Evolutionary conservation across 305 asterid species (phyloP), one percentile per base, ranked within the genome.

Genomic region (Plantago lanceolata): DNA sequence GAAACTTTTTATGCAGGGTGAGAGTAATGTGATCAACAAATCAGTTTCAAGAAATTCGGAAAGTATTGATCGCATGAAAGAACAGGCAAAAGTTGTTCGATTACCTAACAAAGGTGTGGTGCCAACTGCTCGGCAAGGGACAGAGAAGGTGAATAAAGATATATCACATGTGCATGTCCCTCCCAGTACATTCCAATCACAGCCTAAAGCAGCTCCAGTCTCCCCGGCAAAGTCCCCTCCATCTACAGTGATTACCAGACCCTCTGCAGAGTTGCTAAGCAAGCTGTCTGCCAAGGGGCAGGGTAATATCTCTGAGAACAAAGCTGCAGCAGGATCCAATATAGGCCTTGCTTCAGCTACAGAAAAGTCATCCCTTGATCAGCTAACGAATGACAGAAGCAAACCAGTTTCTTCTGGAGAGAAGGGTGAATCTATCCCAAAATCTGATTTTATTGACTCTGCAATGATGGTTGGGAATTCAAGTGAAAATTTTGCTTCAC

Each of bases 191-290:
- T 65, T 45, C 71, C 81, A 71, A 62, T 50, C 75, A 47, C 80
- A 75, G 45, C 29, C 63, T 66, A 80, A 73, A 78, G 69, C 73
- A 64, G 71, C 69, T 76, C 55, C 67, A 48, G 64, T 74, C 59
- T 82, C 95, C 26, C 94, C 96, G 44, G 76, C 57, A 73, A 72
- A 47, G 69, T 75, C 88, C 55, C 82, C 81, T 54, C 72, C 57
- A 54, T 50, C 81, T 73, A 49, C 70, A 67, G 58, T 69, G 67
- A 71, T 71, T 59, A 49, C 71, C 67, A 82, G 72, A 35, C 59
- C 71, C 15, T 71, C 65, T 40, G 63, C 71, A 53, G 93, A 82
- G 67, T 72, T 63, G 44, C 78, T 74, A 50, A 85, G 59, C 64
- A 84, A 77, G 69, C 76, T 67, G 65, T 65, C 70, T 51, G 65